A percentile compares a stretch with the other conserved stretches of the same genome.
Evolutionary conservation across 2,329 filamentous ascomycete genomes (phyloP).

Genomic region (Fusarium sp.): DNA sequence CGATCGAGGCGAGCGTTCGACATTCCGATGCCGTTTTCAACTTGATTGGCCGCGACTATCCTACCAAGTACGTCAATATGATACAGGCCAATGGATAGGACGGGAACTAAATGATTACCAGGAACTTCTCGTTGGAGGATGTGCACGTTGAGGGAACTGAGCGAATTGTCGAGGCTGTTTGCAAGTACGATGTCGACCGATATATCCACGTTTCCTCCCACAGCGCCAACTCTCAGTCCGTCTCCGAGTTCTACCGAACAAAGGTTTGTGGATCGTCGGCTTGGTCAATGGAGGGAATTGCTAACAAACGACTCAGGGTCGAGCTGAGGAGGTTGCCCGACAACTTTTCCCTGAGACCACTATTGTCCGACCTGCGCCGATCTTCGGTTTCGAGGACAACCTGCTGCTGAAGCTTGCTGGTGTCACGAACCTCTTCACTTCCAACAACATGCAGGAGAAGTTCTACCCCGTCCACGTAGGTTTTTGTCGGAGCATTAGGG

Average conservation of each 20-base stretch:
- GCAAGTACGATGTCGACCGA: slow-evolving; percentile 97
- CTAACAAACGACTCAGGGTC: slow-evolving; percentile 60
- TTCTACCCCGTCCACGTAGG: slow-evolving; percentile 90
- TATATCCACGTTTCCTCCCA: slow-evolving; percentile 97
- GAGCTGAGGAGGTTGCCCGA: slow-evolving; percentile 83
- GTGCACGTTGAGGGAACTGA: slow-evolving; percentile 92
- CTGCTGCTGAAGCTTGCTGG: slow-evolving; percentile 86
- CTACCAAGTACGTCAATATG: slow-evolving; percentile 76
- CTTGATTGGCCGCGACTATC: slow-evolving; percentile 90
- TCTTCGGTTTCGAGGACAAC: slow-evolving; percentile 95
- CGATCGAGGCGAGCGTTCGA: slow-evolving; percentile 94
- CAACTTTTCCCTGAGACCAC: slow-evolving; percentile 96
- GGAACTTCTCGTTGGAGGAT: slow-evolving; percentile 92
- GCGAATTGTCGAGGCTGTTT: slow-evolving; percentile 90
- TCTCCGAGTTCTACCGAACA: slow-evolving; percentile 88
- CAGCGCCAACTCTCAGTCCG: slow-evolving; percentile 81
- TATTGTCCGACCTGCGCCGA: slow-evolving; percentile 89
- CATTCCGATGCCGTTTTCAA: slow-evolving; percentile 99
- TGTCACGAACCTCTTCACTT: slow-evolving; percentile 81
- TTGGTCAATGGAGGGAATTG: background rate
- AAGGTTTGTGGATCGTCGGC: slow-evolving; percentile 65
- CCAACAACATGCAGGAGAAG: slow-evolving; percentile 92
- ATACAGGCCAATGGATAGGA: background rate
- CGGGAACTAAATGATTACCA: slow-evolving; percentile 49
- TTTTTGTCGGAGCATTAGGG: background rate